Conservation (phyloP, 805 yeast species). For the Nematodospora valgi region DNA sequence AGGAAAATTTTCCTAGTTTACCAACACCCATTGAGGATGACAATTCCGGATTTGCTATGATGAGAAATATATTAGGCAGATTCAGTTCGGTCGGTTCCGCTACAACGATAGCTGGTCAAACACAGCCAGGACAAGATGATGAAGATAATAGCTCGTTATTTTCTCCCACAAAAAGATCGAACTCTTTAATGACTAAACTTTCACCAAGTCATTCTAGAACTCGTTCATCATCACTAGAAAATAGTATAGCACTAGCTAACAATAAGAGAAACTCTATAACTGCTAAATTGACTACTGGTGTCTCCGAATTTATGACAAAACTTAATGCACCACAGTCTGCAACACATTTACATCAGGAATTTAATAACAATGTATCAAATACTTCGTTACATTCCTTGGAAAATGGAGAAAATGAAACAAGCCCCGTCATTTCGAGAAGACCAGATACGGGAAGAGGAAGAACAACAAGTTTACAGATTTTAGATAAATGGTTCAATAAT, state of each 20-base stretch:
- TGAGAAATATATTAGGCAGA: conserved; percentile 34
- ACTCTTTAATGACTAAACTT: conserved; percentile 24
- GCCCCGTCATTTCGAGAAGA: conserved; percentile 13
- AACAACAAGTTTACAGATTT: conserved; percentile 38
- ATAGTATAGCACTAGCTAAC: conserved; percentile 10
- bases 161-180: conserved; percentile 8
- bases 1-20: conserved; percentile 27
- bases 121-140: conserved; percentile 9
- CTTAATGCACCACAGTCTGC: conserved; percentile 19
- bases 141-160: conserved; percentile 3
- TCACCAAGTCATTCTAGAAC: conserved; percentile 38
- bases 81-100: conserved; percentile 18
- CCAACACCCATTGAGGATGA: conserved; percentile 15
- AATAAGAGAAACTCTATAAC: conserved; percentile 32
- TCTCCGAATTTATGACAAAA: conserved; percentile 41
- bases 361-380: conserved; percentile 21
- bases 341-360: background rate
- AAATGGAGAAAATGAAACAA: conserved; percentile 12
- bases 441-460: conserved; percentile 20
- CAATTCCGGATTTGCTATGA: conserved; percentile 23
- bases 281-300: conserved; percentile 39
- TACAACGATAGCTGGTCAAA: no score
- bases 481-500: conserved; percentile 44
- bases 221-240: conserved; percentile 35
- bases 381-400: conserved; percentile 34